Evolutionary conservation across 768 basidiomycete species (phyloP).

Genomic region (Solioccasus polychromus): DNA sequence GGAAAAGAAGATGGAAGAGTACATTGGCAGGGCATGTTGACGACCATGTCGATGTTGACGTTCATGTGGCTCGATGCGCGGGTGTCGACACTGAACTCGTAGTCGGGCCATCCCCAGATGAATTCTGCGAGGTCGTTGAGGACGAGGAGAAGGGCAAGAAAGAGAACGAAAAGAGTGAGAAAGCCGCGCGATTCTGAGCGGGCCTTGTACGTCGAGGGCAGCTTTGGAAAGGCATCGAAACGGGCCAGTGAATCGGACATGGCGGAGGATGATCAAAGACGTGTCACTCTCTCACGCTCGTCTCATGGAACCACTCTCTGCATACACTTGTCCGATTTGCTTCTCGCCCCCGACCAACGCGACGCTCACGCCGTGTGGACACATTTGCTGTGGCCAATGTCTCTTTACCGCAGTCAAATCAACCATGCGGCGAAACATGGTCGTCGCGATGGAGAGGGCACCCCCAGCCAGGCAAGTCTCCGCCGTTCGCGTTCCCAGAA

Average conservation of each 20-base stretch:
- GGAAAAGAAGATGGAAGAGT: too few species aligned
- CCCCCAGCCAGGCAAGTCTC: constrained; percentile 38
- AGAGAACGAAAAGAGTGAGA: constrained; percentile 67
- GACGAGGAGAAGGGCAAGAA: constrained; percentile 69
- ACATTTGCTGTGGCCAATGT: constrained; percentile 74
- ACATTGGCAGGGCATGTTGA: constrained; percentile 94
- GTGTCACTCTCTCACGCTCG: constrained; percentile 18
- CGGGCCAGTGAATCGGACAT: constrained; percentile 40
- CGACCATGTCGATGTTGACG: constrained; percentile 89
- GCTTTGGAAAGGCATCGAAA: constrained; percentile 87
- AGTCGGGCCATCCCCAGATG: constrained; percentile 91
- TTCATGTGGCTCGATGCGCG: constrained; percentile 60
- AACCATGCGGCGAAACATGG: constrained; percentile 48
- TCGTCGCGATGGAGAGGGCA: constrained; percentile 29
- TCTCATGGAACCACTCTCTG: constrained; percentile 47
- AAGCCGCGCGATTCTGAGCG: constrained; percentile 80
- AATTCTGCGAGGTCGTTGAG: constrained; percentile 90
- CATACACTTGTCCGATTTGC: constrained; percentile 80
- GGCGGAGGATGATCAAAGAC: background rate
- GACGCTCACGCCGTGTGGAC: constrained; percentile 77
- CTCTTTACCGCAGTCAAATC: constrained; percentile 71
- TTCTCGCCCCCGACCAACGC: constrained; percentile 74
- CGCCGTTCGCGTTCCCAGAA: background rate
- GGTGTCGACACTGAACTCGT: constrained; percentile 83
- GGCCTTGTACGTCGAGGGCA: constrained; percentile 76